Conservation (phyloP, 2,329 filamentous ascomycete species). For the Venturia nashicola region DNA sequence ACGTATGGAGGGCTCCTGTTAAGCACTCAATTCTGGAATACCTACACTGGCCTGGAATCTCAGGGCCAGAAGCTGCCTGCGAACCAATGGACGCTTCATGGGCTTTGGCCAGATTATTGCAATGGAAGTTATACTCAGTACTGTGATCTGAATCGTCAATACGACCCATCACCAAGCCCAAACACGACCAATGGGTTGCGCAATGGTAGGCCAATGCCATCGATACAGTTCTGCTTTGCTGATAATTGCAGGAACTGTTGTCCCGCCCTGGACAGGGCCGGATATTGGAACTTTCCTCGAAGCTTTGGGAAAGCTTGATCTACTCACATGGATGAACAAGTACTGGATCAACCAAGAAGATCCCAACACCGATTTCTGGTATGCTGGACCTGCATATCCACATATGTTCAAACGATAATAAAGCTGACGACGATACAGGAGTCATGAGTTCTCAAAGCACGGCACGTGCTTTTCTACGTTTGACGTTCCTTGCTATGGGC, state of each 20-base stretch:
- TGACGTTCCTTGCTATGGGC: constrained; percentile 52
- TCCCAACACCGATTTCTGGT: constrained; percentile 41
- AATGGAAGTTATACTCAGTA: constrained; percentile 53
- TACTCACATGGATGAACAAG: constrained; percentile 54
- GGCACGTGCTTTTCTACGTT: constrained; percentile 57
- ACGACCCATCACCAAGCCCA: constrained; percentile 47
- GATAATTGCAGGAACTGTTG: constrained; percentile 24
- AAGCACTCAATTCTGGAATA: constrained; percentile 52
- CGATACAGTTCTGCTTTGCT: neutral
- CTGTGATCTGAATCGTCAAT: constrained; percentile 53
- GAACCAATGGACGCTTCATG: constrained; percentile 48
- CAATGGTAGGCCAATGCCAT: constrained; percentile 27
- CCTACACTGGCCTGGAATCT: constrained; percentile 47
- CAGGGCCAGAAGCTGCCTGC: constrained; percentile 46
- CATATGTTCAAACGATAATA: no score
- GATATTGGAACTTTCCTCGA: constrained; percentile 47
- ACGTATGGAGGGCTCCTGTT: constrained; percentile 52
- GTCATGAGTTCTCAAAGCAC: constrained; percentile 56
- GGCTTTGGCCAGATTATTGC: constrained; percentile 39
- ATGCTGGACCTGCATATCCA: no score
- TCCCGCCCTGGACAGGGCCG: constrained; percentile 46
- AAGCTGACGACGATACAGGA: constrained; percentile 16
- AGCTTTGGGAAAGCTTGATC: constrained; percentile 44
- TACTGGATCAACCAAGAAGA: constrained; percentile 44
- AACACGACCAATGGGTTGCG: constrained; percentile 50